These are phyloP conservation scores for Trichocladium antarcticum DNA, from an alignment of 495 filamentous ascomycete species.

Conservation along the genomic window DNA sequence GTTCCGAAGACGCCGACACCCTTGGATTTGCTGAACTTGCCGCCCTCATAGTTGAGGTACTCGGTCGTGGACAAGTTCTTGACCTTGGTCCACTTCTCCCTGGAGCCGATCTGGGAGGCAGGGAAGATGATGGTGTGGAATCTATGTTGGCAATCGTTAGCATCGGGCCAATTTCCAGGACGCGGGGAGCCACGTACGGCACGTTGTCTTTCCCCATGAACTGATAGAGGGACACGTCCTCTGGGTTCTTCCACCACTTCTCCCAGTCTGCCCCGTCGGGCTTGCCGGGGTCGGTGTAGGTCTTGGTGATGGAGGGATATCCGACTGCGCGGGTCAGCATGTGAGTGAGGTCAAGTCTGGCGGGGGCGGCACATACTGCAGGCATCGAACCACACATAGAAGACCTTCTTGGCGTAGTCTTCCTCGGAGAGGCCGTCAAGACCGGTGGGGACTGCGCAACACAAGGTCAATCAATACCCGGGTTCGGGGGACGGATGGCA, in stretches of 20 bases:
- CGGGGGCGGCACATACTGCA: slow-evolving; percentile 40
- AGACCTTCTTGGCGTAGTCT: slow-evolving; percentile 64
- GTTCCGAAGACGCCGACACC: slow-evolving; percentile 86
- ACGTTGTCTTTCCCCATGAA: slow-evolving; percentile 99
- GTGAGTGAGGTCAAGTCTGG: not conserved
- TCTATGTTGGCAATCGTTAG: slow-evolving; percentile 8
- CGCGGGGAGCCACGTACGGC: slow-evolving; percentile 27
- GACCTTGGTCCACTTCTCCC: slow-evolving; percentile 77
- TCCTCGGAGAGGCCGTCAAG: slow-evolving; percentile 18
- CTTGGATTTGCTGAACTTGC: slow-evolving; percentile 91
- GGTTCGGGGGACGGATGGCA: too few species aligned
- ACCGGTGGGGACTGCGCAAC: slow-evolving; percentile 19
- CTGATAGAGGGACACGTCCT: slow-evolving; percentile 83
- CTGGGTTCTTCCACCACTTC: slow-evolving; percentile 87
- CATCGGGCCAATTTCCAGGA: too few species aligned
- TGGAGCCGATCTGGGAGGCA: slow-evolving; percentile 71
- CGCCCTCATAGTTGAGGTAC: slow-evolving; percentile 91
- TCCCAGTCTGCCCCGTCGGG: slow-evolving; percentile 54
- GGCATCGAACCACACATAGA: slow-evolving; percentile 98
- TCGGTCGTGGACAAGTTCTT: slow-evolving; percentile 85
- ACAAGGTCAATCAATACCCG: slow-evolving; percentile 27
- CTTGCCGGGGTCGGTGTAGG: slow-evolving; percentile 54
- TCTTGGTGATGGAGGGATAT: slow-evolving; percentile 89
- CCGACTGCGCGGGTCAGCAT: slow-evolving; percentile 41
- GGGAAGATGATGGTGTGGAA: slow-evolving; percentile 93